Percentiles rank a stretch among this genome's conserved stretches.
phyloP scores from a whole-genome alignment of 2,329 filamentous ascomycete genomes.

The Xylaria digitata region DNA sequence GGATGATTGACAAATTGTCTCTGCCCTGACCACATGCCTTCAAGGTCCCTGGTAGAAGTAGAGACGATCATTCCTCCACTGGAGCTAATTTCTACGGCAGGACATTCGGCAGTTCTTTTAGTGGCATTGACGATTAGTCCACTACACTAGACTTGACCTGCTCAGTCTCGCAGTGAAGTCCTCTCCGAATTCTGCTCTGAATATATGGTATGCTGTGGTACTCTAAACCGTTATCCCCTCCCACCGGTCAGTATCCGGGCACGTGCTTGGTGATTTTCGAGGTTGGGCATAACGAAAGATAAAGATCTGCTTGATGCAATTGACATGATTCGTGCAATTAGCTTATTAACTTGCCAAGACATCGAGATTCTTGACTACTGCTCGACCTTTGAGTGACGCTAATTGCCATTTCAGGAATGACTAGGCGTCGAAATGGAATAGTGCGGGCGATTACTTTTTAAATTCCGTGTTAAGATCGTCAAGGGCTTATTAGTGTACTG shows the following conservation, averaged over 20 bases:
- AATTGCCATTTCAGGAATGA: conserved; percentile 16
- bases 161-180: not conserved
- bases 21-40: not conserved
- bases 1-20: not conserved
- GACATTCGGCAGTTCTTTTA: conserved; percentile 29
- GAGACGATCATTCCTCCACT: conserved; percentile 26
- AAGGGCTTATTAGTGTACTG: conserved; percentile 7
- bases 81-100: not conserved
- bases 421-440: conserved; percentile 24
- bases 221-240: not conserved
- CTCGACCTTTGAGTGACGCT: conserved; percentile 2
- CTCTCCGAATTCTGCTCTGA: not conserved
- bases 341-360: conserved; percentile 21
- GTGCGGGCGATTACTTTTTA: conserved; percentile 18
- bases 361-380: not conserved
- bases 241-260: no score
- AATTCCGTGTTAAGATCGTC: conserved; percentile 26
- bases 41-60: not conserved
- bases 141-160: not conserved
- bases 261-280: not conserved
- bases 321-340: conserved; percentile 31
- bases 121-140: conserved; percentile 16
- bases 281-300: conserved; percentile 15
- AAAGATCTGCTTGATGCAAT: conserved; percentile 27
- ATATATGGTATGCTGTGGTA: not conserved